phyloP scores from a whole-genome alignment of 2,329 filamentous ascomycete species.

The Helminthosporium solani region DNA sequence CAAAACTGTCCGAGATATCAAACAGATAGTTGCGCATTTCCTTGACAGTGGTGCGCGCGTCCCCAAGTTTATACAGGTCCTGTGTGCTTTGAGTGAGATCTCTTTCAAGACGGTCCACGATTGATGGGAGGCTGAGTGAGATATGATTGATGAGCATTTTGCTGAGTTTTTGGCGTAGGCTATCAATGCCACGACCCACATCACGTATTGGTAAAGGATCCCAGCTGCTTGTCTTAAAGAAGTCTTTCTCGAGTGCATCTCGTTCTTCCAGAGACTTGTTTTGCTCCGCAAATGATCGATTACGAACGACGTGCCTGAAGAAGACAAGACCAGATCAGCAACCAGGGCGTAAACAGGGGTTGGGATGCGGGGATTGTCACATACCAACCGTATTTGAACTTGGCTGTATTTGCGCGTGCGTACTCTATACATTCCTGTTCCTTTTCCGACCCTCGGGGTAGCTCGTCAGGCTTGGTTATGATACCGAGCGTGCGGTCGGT shows the following conservation, averaged over 20 bases:
- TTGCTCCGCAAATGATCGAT: constrained; percentile 4
- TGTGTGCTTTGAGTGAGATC: constrained; percentile 18
- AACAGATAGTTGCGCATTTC: constrained; percentile 53
- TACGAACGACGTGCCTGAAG: constrained; percentile 4
- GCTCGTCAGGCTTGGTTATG: constrained; percentile 24
- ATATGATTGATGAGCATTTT: constrained; percentile 46
- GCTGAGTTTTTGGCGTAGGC: constrained; percentile 49
- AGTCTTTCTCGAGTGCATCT: constrained; percentile 32
- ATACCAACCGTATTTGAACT: constrained; percentile 7
- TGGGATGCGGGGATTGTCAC: constrained; percentile 4
- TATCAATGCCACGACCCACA: constrained; percentile 25
- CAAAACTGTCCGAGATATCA: constrained; percentile 32
- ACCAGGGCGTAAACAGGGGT: constrained; percentile 4
- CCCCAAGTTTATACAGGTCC: constrained; percentile 50
- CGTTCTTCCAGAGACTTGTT: constrained; percentile 33
- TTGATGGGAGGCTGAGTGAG: constrained; percentile 25
- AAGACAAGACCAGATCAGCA: constrained; percentile 5
- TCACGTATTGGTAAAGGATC: constrained; percentile 5
- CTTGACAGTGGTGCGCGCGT: constrained; percentile 43
- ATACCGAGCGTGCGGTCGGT: constrained; percentile 3
- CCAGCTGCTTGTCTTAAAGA: constrained; percentile 37
- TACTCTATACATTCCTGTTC: constrained; percentile 6
- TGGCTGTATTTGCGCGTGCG: constrained; percentile 3
- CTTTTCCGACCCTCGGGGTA: constrained; percentile 5
- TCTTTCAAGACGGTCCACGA: constrained; percentile 21